phyloP scores from a whole-genome alignment of 495 filamentous ascomycete species.

The Aspergillus funiculosus region DNA sequence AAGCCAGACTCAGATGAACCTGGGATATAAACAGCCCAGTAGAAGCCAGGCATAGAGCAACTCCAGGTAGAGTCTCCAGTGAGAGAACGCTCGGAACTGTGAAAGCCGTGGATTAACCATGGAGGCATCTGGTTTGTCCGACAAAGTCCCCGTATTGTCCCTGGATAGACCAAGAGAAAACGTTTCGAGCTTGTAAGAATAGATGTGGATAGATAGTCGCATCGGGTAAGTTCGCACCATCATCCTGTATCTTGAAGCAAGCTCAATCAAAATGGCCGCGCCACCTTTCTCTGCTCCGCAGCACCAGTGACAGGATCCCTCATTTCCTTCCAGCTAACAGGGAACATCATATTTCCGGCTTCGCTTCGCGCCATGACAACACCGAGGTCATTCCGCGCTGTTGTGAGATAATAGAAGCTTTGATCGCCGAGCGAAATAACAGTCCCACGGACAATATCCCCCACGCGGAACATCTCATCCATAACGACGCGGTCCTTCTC shows the following conservation, averaged over 20 bases:
- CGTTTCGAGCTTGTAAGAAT: background rate
- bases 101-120: too few relatives aligned
- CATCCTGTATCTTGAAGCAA: too few relatives aligned
- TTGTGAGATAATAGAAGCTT: conserved; percentile 86
- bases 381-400: conserved; percentile 82
- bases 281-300: conserved; percentile 83
- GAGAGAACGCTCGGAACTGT: too few relatives aligned
- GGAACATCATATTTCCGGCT: conserved; percentile 81
- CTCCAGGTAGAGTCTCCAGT: too few relatives aligned
- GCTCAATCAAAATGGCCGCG: conserved; percentile 70
- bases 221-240: too few relatives aligned
- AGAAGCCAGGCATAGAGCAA: too few relatives aligned
- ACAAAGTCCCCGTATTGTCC: too few relatives aligned
- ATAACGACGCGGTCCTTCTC: conserved; percentile 94
- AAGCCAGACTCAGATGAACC: too few relatives aligned
- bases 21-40: too few relatives aligned
- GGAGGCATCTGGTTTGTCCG: too few relatives aligned
- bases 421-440: conserved; percentile 93
- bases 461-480: conserved; percentile 84
- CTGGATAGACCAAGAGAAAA: too few relatives aligned
- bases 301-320: conserved; percentile 72
- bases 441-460: conserved; percentile 84
- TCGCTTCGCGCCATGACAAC: conserved; percentile 93
- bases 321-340: conserved; percentile 93
- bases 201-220: too few relatives aligned